A percentile compares a stretch with the other conserved stretches of the same genome.
These are phyloP conservation scores for Puccinia polysora DNA, from an alignment of 1,284 basidiomycete species.

Conservation along the genomic window DNA sequence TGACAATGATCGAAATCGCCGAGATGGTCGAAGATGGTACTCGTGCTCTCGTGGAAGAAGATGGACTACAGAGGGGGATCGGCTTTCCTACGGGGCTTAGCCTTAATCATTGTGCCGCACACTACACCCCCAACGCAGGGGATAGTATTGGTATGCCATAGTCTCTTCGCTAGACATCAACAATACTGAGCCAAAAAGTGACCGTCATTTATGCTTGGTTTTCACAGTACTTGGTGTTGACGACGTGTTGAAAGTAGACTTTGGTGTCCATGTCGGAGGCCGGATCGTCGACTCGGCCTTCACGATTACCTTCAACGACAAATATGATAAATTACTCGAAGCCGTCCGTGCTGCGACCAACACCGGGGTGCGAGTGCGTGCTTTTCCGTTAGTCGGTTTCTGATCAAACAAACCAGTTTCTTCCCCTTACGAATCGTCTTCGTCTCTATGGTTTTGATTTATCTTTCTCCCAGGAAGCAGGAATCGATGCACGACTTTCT, in stretches of 20 bases:
- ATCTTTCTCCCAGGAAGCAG: slow-evolving; percentile 67
- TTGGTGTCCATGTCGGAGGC: slow-evolving; percentile 94
- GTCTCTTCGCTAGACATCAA: not conserved
- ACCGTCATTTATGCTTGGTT: not conserved
- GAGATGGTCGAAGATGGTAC: slow-evolving; percentile 88
- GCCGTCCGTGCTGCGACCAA: slow-evolving; percentile 93
- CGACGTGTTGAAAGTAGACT: slow-evolving; percentile 94
- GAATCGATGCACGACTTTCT: slow-evolving; percentile 89
- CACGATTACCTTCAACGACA: slow-evolving; percentile 81
- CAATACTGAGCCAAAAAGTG: not conserved
- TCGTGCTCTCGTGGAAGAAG: slow-evolving; percentile 82
- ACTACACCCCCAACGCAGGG: slow-evolving; percentile 93
- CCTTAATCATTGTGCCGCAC: slow-evolving; percentile 90
- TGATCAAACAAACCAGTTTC: not conserved
- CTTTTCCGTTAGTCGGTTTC: slow-evolving; percentile 45
- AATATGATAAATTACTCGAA: slow-evolving; percentile 80
- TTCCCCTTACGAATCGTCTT: not conserved
- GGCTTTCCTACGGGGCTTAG: slow-evolving; percentile 97
- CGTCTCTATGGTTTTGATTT: slow-evolving; percentile 30
- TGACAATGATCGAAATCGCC: slow-evolving; percentile 91
- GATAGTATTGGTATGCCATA: slow-evolving; percentile 71
- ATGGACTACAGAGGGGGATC: slow-evolving; percentile 76
- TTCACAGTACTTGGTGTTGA: slow-evolving; percentile 67
- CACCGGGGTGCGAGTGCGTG: slow-evolving; percentile 70
- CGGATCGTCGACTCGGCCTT: slow-evolving; percentile 94